Percentiles rank a stretch among this genome's conserved stretches.
Evolutionary conservation across 768 basidiomycete species (phyloP).

Genomic region (Suillus clintonianus): DNA sequence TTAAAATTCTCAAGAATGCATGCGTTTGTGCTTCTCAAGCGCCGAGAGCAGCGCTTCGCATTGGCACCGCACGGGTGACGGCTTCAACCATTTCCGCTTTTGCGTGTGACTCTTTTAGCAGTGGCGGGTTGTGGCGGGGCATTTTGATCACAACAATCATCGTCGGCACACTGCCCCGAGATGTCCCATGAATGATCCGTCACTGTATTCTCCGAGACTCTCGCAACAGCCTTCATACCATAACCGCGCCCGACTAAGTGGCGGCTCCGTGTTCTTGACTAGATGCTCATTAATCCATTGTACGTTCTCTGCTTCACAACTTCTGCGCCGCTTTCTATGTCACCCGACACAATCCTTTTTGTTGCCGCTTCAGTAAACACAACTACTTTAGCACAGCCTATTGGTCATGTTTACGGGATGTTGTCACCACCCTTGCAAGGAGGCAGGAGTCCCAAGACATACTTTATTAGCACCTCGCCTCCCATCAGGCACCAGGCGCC

Average conservation of each 20-base stretch:
- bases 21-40: background rate
- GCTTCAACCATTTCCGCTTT: background rate
- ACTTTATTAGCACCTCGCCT: background rate
- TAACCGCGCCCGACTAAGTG: too few species aligned
- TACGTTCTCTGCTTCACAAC: background rate
- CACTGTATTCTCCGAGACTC: background rate
- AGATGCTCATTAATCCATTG: background rate
- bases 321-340: background rate
- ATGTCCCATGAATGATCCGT: constrained; percentile 5
- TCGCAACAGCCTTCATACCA: background rate
- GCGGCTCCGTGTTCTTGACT: background rate
- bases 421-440: background rate
- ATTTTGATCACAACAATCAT: constrained; percentile 2
- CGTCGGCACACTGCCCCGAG: constrained; percentile 6
- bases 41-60: background rate
- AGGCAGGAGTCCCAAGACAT: background rate
- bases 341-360: background rate
- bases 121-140: constrained; percentile 3
- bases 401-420: background rate
- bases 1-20: background rate
- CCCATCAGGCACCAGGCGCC: background rate
- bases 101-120: constrained; percentile 4
- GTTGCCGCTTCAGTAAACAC: background rate
- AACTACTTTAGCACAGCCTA: background rate
- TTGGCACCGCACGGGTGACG: background rate